These are phyloP conservation scores for Peronospora belbahrii DNA, from an alignment of 352 stramenopile species.

Conservation along the genomic window DNA sequence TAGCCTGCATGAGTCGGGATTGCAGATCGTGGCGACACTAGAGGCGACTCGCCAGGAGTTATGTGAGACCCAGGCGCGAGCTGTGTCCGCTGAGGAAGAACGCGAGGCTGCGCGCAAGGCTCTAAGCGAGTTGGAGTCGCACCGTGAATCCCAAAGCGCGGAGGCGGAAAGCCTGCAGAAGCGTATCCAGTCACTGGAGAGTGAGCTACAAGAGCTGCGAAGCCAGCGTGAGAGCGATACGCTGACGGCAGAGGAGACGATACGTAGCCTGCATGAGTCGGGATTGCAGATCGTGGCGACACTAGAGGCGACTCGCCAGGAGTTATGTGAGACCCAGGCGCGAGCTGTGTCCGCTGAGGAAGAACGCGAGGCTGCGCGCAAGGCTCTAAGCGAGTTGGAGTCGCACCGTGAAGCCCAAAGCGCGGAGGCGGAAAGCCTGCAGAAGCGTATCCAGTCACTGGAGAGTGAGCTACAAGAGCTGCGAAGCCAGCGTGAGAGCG, in stretches of 20 bases:
- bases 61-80: slow-evolving; percentile 12
- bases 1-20: slow-evolving; percentile 15
- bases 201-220: slow-evolving; percentile 20
- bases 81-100: slow-evolving; percentile 14
- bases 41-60: slow-evolving; percentile 18
- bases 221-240: slow-evolving; percentile 13
- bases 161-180: slow-evolving; percentile 2
- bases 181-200: slow-evolving; percentile 11
- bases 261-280: slow-evolving; percentile 16
- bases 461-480: slow-evolving; percentile 22
- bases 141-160: slow-evolving; percentile 10
- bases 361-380: slow-evolving; percentile 9
- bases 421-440: not conserved
- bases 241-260: slow-evolving; percentile 15
- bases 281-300: slow-evolving; percentile 5
- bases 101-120: slow-evolving; percentile 10
- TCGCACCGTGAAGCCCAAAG: slow-evolving; percentile 13
- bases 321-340: slow-evolving; percentile 15
- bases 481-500: slow-evolving; percentile 11
- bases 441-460: slow-evolving; percentile 10
- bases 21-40: slow-evolving; percentile 4
- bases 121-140: slow-evolving; percentile 10
- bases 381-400: slow-evolving; percentile 14
- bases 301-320: slow-evolving; percentile 16
- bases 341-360: slow-evolving; percentile 11